phyloP scores from a whole-genome alignment of 139 green algal species.

The Tetradesmus obliquus region DNA sequence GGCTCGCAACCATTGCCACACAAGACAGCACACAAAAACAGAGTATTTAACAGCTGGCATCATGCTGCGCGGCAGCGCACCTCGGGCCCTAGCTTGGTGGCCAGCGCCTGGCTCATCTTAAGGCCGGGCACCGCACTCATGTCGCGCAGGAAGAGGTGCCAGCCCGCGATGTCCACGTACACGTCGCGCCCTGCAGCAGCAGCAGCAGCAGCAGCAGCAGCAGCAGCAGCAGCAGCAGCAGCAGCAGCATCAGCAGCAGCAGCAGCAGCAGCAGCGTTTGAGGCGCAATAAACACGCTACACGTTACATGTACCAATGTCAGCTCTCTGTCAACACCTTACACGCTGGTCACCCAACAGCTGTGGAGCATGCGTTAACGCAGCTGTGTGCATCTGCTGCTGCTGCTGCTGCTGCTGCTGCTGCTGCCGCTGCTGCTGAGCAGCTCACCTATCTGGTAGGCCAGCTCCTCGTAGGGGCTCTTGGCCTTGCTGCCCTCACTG shows the following conservation, averaged over 20 bases:
- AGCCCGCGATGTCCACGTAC: slow-evolving; percentile 69
- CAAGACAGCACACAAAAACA: too few relatives aligned
- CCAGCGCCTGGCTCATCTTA: slow-evolving; percentile 53
- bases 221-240: neutral
- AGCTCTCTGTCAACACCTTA: too few relatives aligned
- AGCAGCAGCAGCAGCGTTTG: neutral
- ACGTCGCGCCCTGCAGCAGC: slow-evolving; percentile 59
- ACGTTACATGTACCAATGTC: too few relatives aligned
- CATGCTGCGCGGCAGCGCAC: neutral
- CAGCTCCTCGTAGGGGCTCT: slow-evolving; percentile 46
- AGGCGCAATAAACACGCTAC: too few relatives aligned
- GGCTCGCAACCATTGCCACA: too few relatives aligned
- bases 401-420: neutral
- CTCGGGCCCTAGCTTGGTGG: slow-evolving; percentile 44
- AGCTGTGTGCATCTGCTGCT: too few relatives aligned
- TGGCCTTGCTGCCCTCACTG: slow-evolving; percentile 26
- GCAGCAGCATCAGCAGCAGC: neutral
- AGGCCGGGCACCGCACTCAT: slow-evolving; percentile 46
- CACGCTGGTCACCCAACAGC: too few relatives aligned
- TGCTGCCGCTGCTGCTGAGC: neutral
- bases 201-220: neutral
- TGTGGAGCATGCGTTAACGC: too few relatives aligned
- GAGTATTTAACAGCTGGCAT: too few relatives aligned
- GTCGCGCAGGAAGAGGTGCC: slow-evolving; percentile 68
- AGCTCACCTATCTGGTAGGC: slow-evolving; percentile 45